phyloP scores from a whole-genome alignment of 768 basidiomycete species.

The Hygrocybe coccinea region DNA sequence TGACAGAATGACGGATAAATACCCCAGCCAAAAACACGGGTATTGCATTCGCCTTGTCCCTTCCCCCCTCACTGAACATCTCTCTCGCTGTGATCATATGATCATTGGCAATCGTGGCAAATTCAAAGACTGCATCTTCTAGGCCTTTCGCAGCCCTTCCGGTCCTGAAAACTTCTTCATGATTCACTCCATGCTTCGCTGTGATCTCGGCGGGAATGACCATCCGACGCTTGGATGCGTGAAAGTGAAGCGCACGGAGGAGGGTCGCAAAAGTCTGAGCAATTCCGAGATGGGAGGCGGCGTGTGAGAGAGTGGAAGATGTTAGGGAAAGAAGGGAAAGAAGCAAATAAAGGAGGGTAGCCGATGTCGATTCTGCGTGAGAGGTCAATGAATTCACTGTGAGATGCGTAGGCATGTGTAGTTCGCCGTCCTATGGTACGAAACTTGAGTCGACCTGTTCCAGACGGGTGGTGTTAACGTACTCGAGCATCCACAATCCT shows the following conservation, averaged over 20 bases:
- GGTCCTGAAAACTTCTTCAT: constrained; percentile 71
- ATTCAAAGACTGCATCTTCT: constrained; percentile 76
- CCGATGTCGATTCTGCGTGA: constrained; percentile 77
- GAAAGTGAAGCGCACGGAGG: constrained; percentile 72
- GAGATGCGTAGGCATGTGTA: constrained; percentile 58
- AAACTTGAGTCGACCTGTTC: constrained; percentile 10
- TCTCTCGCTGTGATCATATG: constrained; percentile 69
- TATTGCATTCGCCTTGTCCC: constrained; percentile 50
- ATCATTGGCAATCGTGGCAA: constrained; percentile 78
- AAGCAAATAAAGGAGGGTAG: constrained; percentile 70
- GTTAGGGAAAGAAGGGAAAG: constrained; percentile 59
- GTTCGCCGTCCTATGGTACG: constrained; percentile 53
- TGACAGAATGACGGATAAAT: constrained; percentile 29
- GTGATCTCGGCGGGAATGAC: constrained; percentile 80
- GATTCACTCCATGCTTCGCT: constrained; percentile 68
- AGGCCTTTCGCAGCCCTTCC: constrained; percentile 46
- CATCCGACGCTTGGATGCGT: constrained; percentile 64
- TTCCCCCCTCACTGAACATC: constrained; percentile 53
- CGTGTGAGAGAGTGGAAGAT: constrained; percentile 57
- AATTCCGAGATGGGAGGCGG: constrained; percentile 75
- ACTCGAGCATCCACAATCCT: constrained; percentile 84
- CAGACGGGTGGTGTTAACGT: constrained; percentile 24
- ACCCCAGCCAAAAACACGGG: constrained; percentile 72
- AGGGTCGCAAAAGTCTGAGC: constrained; percentile 69
- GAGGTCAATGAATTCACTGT: constrained; percentile 63